Base-by-base conservation (phyloP, 768 basidiomycete genomes). In the Lyophyllum semitale region DNA sequence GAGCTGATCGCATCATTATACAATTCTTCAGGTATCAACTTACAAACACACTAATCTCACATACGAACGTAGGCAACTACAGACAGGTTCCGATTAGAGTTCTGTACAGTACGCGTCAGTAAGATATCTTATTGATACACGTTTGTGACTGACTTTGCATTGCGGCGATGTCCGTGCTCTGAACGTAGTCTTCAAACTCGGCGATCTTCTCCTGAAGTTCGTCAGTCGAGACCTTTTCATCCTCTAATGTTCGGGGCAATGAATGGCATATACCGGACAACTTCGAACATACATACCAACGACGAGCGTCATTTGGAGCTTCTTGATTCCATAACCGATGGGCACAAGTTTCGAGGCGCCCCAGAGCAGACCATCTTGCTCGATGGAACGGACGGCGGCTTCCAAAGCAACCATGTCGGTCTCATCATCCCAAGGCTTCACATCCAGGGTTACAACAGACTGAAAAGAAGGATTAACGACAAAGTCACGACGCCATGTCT, bases 341-440 rank as follows among this genome's bases (percentile, higher is more conserved):
- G 95, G 78, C 48, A 98, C 94, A 49, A 98, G 80, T 76, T 93
- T 95, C 75, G 89, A 91, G 38, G 84, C 83, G 72, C 97, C 96
- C 97, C 97, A 99, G 46, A 98, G 83, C 54, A 99, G 89, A 68
- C 97, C 97, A 37, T 90, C 88, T 77, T 84, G 77, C 72, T 91
- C 83, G 65, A 98, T 86, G 20, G 92, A 86, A 57, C 97, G 87
- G 51, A 98, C 96, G 38, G 82, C 66, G 15, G 78, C 72, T 74
- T 98, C 96, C 63, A 98, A 80, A 48, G 78, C 90, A 41, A 68
- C 81, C 95, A 99, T 95, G 74, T 98, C 93, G 48, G 97, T 99
- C 79, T 97, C 95, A 69, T 98, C 96, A 71, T 98, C 96, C 96
- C 95, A 97, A 37, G 96, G 95, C 77, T 99, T 99, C 59, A 99